A percentile compares a stretch with the other conserved stretches of the same genome.
phyloP scores from a whole-genome alignment of 164 flowering plant genomes.

The Platanus orientalis region DNA sequence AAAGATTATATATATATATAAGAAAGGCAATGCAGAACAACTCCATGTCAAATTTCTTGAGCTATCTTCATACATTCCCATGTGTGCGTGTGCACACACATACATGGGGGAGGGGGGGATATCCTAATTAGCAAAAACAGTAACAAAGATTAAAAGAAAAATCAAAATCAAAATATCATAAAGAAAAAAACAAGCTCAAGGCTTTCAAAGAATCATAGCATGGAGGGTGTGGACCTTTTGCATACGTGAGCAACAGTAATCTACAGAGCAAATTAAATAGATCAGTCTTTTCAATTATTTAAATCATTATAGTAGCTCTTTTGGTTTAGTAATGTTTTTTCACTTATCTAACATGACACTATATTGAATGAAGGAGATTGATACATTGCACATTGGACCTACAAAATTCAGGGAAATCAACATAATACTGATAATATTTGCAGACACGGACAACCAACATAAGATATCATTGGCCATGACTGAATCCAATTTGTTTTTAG shows the following conservation, averaged over 20 bases:
- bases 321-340: too few species aligned
- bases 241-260: neutral
- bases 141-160: neutral
- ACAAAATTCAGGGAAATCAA: too few species aligned
- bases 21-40: neutral
- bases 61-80: too few species aligned
- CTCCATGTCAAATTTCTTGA: neutral
- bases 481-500: too few species aligned
- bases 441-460: too few species aligned
- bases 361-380: too few species aligned
- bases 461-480: too few species aligned
- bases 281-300: neutral
- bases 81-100: neutral
- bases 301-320: too few species aligned
- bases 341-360: too few species aligned
- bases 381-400: too few species aligned
- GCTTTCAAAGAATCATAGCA: neutral
- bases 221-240: neutral
- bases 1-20: neutral
- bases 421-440: too few species aligned
- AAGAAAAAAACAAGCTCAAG: neutral
- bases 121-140: neutral
- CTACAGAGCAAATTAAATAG: neutral
- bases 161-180: neutral
- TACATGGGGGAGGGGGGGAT: too few species aligned